phyloP scores from a whole-genome alignment of 306 rosid genomes.

The Cucumis cinereus region DNA sequence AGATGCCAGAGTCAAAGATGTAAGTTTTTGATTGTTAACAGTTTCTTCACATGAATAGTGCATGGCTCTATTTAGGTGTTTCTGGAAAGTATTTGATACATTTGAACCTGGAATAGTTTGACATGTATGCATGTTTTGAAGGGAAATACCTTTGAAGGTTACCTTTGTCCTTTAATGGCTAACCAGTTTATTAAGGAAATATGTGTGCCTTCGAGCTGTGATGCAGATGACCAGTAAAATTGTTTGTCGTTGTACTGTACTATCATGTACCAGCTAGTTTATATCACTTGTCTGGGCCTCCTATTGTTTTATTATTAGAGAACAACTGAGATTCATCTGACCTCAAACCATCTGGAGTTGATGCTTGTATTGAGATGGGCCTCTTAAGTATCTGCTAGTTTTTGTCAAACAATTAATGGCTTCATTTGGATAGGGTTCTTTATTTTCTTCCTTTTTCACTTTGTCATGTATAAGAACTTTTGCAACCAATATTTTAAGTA shows the following conservation, averaged over 20 bases:
- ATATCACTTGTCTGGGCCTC: background rate
- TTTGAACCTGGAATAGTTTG: background rate
- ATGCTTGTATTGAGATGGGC: background rate
- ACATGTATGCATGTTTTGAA: background rate
- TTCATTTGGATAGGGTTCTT: background rate
- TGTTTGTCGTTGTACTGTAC: background rate
- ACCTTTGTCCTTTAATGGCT: background rate
- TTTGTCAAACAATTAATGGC: background rate
- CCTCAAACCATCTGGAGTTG: background rate
- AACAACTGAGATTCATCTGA: background rate
- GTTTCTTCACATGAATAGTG: background rate
- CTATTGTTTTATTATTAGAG: background rate
- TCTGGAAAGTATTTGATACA: background rate
- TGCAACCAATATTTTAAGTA: background rate
- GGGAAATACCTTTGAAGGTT: background rate
- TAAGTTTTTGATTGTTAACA: conserved; percentile 25
- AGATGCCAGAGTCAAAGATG: conserved; percentile 92
- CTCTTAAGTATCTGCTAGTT: background rate
- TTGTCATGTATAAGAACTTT: background rate
- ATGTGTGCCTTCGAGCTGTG: background rate
- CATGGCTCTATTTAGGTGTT: background rate
- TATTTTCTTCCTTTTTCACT: background rate
- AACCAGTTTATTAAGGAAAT: background rate
- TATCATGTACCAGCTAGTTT: background rate
- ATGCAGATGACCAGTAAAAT: background rate